phyloP scores from a whole-genome alignment of 2,329 filamentous ascomycete species.

The Curvularia lunata region DNA sequence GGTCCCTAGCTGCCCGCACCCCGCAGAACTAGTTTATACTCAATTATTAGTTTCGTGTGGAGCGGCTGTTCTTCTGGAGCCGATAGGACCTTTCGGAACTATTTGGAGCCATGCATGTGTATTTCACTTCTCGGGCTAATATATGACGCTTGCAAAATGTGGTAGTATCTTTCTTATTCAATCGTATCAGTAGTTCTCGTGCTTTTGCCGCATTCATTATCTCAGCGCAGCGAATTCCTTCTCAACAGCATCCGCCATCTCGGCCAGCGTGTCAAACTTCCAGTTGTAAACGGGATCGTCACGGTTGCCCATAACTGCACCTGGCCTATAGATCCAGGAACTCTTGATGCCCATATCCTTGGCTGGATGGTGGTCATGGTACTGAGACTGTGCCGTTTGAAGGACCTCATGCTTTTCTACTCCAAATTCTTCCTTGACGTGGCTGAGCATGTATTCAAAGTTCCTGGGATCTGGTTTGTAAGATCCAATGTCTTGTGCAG shows the following conservation, averaged over 20 bases:
- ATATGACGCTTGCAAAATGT: not conserved
- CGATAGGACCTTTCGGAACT: not conserved
- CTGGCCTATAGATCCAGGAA: conserved; percentile 69
- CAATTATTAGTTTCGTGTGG: not conserved
- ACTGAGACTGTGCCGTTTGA: conserved; percentile 72
- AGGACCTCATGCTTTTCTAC: conserved; percentile 64
- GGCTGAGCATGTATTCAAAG: conserved; percentile 68
- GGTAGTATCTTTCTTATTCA: not conserved
- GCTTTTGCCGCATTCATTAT: conserved; percentile 3
- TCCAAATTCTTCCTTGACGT: conserved; percentile 61
- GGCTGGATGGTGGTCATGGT: conserved; percentile 71
- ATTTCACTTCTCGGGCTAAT: not conserved
- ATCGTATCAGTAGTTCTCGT: not conserved
- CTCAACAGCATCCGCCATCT: conserved; percentile 65
- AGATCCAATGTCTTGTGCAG: conserved; percentile 71
- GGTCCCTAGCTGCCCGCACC: not conserved
- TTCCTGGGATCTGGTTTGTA: conserved; percentile 73
- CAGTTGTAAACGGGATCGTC: conserved; percentile 55
- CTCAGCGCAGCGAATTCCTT: conserved; percentile 35
- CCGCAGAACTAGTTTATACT: conserved; percentile 1
- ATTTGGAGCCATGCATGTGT: not conserved
- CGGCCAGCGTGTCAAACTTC: conserved; percentile 64
- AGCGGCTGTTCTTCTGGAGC: conserved; percentile 3
- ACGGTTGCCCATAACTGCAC: conserved; percentile 54
- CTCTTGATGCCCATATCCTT: conserved; percentile 65